Evolutionary conservation across 1,284 basidiomycete species (phyloP).

Genomic region (Ustilago shanxiensis): DNA sequence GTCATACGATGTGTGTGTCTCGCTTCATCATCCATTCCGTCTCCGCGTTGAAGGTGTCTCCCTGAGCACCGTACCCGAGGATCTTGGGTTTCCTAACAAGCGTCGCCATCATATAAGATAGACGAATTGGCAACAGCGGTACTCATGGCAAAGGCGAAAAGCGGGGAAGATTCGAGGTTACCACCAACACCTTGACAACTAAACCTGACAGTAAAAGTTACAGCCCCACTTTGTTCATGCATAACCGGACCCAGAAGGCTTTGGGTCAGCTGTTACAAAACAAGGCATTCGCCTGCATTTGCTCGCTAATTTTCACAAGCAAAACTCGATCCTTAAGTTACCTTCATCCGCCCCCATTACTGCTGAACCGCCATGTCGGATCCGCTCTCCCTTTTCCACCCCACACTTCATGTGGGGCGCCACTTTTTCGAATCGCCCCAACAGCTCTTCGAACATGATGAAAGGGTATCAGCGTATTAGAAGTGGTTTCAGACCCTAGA

Average conservation of each 20-base stretch:
- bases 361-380: constrained; percentile 1
- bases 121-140: too few species aligned
- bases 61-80: too few species aligned
- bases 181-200: neutral
- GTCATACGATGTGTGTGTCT: too few species aligned
- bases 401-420: neutral
- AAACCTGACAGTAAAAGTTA: too few species aligned
- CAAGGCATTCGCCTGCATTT: neutral
- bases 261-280: too few species aligned
- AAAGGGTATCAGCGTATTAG: too few species aligned
- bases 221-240: too few species aligned
- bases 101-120: too few species aligned
- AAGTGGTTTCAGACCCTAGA: too few species aligned
- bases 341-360: neutral
- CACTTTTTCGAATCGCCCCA: neutral
- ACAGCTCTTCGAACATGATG: neutral
- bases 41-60: too few species aligned
- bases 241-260: neutral
- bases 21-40: too few species aligned
- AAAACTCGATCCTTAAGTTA: neutral
- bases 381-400: neutral
- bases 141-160: neutral
- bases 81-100: too few species aligned
- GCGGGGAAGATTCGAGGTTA: neutral
- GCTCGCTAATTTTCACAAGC: neutral